These are phyloP conservation scores for Zygosaccharomyces kombuchaensis DNA, from an alignment of 805 yeast genomes.

Conservation along the genomic window DNA sequence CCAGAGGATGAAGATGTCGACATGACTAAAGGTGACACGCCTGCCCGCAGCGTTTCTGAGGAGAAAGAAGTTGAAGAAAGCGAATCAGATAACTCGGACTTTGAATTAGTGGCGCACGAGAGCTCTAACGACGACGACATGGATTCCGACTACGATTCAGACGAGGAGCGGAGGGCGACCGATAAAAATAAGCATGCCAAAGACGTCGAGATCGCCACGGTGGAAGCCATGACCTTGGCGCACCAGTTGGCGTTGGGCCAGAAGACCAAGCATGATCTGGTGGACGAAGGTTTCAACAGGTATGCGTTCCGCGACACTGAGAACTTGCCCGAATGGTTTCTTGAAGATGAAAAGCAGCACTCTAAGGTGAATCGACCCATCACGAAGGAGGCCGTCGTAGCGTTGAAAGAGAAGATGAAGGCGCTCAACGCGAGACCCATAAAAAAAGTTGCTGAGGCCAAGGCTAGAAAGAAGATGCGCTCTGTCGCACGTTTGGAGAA, in stretches of 20 bases:
- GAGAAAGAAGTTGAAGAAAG: conserved; percentile 18
- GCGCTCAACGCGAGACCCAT: conserved; percentile 95
- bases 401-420: conserved; percentile 67
- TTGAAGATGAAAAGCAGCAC: conserved; percentile 87
- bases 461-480: conserved; percentile 93
- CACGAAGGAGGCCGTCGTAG: conserved; percentile 87
- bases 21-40: conserved; percentile 14
- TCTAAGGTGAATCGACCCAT: conserved; percentile 85
- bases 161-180: conserved; percentile 46
- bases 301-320: conserved; percentile 89
- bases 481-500: conserved; percentile 83
- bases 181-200: conserved; percentile 47
- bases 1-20: background rate
- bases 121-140: conserved; percentile 34
- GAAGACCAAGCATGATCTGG: conserved; percentile 72
- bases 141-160: conserved; percentile 48
- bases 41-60: conserved; percentile 15
- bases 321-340: conserved; percentile 93
- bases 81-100: conserved; percentile 34
- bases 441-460: conserved; percentile 97
- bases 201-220: conserved; percentile 81
- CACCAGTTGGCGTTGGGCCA: conserved; percentile 92
- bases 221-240: conserved; percentile 96
- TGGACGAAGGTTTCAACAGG: conserved; percentile 91
- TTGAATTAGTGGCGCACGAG: conserved; percentile 46